Percentiles rank a stretch among this genome's conserved stretches.
Evolutionary conservation across 225 moss, liverwort and hornwort species (phyloP).

Genomic region (Marchantia polymorpha): DNA sequence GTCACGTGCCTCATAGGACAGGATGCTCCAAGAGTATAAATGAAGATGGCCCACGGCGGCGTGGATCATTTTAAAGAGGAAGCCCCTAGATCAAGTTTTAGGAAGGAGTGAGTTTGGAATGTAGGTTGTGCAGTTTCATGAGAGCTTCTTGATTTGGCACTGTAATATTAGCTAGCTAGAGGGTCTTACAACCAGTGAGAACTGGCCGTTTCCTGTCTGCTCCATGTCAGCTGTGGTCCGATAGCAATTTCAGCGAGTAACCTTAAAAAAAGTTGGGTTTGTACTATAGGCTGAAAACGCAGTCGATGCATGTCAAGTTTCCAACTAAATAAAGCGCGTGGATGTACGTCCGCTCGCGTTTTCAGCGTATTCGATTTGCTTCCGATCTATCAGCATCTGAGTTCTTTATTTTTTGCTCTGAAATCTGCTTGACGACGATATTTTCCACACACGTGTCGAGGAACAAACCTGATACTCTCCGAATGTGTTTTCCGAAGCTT

Average conservation of each 20-base stretch:
- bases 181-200: slow-evolving; percentile 5
- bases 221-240: neutral
- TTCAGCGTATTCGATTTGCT: neutral
- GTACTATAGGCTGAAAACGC: neutral
- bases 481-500: too few species aligned
- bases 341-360: neutral
- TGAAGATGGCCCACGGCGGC: neutral
- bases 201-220: slow-evolving; percentile 19
- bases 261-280: neutral
- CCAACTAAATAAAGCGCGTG: neutral
- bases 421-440: neutral
- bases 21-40: neutral
- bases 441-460: neutral
- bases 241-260: neutral
- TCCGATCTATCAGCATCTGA: neutral
- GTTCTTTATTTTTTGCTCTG: neutral
- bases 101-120: slow-evolving; percentile 1
- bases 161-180: neutral
- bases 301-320: neutral
- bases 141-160: slow-evolving; percentile 11
- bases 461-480: too few species aligned
- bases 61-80: neutral
- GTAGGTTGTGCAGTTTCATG: neutral
- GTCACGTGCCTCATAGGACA: neutral
- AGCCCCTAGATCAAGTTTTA: neutral